Evolutionary conservation across 129 eudicot species (phyloP).

Genomic region (Gnaphalium uliginosum): DNA sequence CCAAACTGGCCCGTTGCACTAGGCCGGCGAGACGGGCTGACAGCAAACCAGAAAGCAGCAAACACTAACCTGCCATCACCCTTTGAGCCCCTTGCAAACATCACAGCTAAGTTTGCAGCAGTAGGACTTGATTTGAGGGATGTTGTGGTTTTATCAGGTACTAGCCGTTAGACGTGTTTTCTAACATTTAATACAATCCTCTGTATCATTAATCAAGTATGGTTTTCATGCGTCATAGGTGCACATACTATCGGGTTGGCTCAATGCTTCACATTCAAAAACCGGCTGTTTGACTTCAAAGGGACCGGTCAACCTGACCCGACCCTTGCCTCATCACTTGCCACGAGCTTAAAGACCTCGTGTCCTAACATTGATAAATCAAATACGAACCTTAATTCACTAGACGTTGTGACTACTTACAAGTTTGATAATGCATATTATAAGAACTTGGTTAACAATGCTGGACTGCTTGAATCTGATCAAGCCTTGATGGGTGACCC

Average conservation of each 20-base stretch:
- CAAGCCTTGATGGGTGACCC: constrained; percentile 63
- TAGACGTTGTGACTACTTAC: constrained; percentile 46
- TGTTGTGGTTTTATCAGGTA: constrained; percentile 86
- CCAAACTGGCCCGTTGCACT: constrained; percentile 65
- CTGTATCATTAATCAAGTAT: neutral
- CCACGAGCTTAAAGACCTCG: constrained; percentile 44
- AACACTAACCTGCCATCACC: constrained; percentile 75
- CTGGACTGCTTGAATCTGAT: constrained; percentile 79
- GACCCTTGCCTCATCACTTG: constrained; percentile 51
- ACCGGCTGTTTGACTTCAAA: constrained; percentile 64
- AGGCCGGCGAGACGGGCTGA: constrained; percentile 76
- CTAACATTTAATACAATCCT: neutral
- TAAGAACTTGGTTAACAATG: constrained; percentile 57
- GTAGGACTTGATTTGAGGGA: constrained; percentile 77
- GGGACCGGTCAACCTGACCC: constrained; percentile 78
- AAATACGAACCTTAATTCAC: constrained; percentile 53
- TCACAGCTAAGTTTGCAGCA: constrained; percentile 64
- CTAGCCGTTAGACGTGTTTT: neutral
- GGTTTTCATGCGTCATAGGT: constrained; percentile 37
- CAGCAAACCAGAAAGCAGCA: constrained; percentile 67
- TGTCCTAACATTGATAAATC: constrained; percentile 68
- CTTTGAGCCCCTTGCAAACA: constrained; percentile 66
- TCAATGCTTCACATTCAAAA: constrained; percentile 87
- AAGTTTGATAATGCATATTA: constrained; percentile 67
- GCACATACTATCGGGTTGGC: constrained; percentile 81